Conservation (phyloP, 208 protist species). For the Leishmania lainsoni region DNA sequence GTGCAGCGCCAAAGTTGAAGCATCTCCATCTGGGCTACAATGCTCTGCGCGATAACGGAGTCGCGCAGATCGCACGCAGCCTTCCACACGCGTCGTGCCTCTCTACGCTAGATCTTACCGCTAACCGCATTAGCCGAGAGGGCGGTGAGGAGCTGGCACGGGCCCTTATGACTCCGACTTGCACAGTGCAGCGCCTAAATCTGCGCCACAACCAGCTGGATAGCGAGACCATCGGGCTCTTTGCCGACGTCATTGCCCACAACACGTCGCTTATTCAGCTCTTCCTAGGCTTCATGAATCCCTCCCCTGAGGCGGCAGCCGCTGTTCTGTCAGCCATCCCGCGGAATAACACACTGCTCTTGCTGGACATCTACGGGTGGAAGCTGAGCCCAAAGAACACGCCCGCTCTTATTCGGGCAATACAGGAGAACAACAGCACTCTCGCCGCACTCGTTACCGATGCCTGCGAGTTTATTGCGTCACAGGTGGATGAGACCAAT, state of each 20-base stretch:
- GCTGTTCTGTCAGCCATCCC: constrained; percentile 58
- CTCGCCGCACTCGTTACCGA: constrained; percentile 82
- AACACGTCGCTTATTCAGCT: constrained; percentile 90
- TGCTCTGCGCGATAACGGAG: constrained; percentile 77
- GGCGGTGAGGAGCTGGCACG: constrained; percentile 69
- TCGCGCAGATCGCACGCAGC: constrained; percentile 63
- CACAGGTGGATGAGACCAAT: constrained; percentile 66
- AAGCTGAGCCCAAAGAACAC: constrained; percentile 50
- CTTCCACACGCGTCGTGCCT: constrained; percentile 52
- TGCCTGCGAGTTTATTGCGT: constrained; percentile 64
- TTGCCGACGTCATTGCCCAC: constrained; percentile 55
- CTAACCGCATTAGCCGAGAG: constrained; percentile 78
- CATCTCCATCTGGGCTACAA: constrained; percentile 93
- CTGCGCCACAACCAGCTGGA: constrained; percentile 85
- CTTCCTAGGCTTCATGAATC: constrained; percentile 92
- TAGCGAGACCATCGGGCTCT: constrained; percentile 68
- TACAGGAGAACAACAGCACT: constrained; percentile 59
- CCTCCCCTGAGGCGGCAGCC: constrained; percentile 56
- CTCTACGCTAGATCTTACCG: constrained; percentile 87
- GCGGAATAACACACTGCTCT: constrained; percentile 66
- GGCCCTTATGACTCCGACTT: constrained; percentile 54
- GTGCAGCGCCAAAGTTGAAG: constrained; percentile 58
- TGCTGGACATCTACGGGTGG: constrained; percentile 89
- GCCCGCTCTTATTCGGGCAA: constrained; percentile 36
- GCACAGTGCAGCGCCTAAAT: constrained; percentile 85